Evolutionary conservation across 2,329 filamentous ascomycete species (phyloP).

Genomic region (Aspergillus sp.): DNA sequence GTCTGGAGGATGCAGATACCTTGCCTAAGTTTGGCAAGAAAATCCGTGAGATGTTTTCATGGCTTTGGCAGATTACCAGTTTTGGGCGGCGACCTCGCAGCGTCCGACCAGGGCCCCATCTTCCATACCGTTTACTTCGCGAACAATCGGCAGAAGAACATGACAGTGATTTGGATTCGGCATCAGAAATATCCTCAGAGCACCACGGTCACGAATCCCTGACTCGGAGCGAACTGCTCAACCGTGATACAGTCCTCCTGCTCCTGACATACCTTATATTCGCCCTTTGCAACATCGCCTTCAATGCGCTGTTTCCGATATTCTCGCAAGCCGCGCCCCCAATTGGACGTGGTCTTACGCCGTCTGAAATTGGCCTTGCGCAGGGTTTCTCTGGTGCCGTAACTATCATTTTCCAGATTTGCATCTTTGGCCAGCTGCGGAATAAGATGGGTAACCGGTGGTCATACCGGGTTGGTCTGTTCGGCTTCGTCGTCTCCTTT

Average conservation of each 20-base stretch:
- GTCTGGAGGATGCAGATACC: slow-evolving; percentile 65
- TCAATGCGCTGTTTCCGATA: slow-evolving; percentile 92
- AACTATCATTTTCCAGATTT: slow-evolving; percentile 88
- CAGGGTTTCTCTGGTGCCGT: slow-evolving; percentile 80
- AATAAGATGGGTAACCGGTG: slow-evolving; percentile 79
- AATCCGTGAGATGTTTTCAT: slow-evolving; percentile 61
- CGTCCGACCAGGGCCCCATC: slow-evolving; percentile 40
- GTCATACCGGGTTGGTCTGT: slow-evolving; percentile 75
- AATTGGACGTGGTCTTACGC: slow-evolving; percentile 71
- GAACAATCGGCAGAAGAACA: slow-evolving; percentile 32
- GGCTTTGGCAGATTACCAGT: slow-evolving; percentile 69
- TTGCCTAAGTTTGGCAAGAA: slow-evolving; percentile 61
- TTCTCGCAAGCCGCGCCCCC: slow-evolving; percentile 77
- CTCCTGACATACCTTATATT: slow-evolving; percentile 88
- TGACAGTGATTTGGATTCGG: slow-evolving; percentile 46
- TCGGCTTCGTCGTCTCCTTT: slow-evolving; percentile 80
- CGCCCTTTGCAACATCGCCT: slow-evolving; percentile 89
- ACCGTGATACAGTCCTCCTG: slow-evolving; percentile 77
- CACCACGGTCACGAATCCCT: slow-evolving; percentile 50
- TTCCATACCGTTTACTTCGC: slow-evolving; percentile 30
- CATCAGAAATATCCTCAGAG: slow-evolving; percentile 40
- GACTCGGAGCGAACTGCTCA: slow-evolving; percentile 64
- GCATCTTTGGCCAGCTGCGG: slow-evolving; percentile 77
- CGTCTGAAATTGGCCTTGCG: slow-evolving; percentile 79
- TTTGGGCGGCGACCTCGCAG: slow-evolving; percentile 59